phyloP scores from a whole-genome alignment of 2,329 filamentous ascomycete species.

The Periconia sp. region DNA sequence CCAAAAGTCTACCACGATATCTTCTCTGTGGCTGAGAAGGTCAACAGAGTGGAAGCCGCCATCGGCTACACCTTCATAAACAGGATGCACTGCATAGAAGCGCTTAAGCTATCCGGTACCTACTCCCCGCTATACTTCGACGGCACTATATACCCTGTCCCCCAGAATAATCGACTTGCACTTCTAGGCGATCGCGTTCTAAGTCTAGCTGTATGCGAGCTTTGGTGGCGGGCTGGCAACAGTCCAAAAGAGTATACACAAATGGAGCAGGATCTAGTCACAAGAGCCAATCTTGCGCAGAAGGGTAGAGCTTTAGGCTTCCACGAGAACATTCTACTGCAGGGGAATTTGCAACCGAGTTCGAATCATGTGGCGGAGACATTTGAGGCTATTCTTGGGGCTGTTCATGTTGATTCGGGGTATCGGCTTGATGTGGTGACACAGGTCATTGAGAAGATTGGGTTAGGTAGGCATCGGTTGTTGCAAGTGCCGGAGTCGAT shows the following conservation, averaged over 20 bases:
- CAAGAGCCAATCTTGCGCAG: conserved; percentile 8
- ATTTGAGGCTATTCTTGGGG: conserved; percentile 30
- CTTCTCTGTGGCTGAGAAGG: conserved; percentile 17
- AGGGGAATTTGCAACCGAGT: neutral
- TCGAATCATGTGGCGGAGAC: conserved; percentile 21
- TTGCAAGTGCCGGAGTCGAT: conserved; percentile 12
- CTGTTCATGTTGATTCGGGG: conserved; percentile 26
- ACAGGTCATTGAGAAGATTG: conserved; percentile 11
- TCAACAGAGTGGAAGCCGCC: conserved; percentile 18
- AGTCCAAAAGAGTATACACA: conserved; percentile 3
- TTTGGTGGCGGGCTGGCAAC: conserved; percentile 19
- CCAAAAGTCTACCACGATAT: conserved; percentile 18
- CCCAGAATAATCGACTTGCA: conserved; percentile 25
- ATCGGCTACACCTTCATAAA: conserved; percentile 29
- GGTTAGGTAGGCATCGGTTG: conserved; percentile 14
- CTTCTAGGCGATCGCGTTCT: conserved; percentile 28
- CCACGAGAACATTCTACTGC: conserved; percentile 12
- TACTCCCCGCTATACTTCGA: conserved; percentile 19
- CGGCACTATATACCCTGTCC: conserved; percentile 11
- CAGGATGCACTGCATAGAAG: conserved; percentile 23
- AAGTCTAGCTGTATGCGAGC: conserved; percentile 16
- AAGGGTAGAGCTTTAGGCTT: conserved; percentile 16
- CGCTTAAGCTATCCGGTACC: conserved; percentile 19
- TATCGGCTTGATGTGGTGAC: conserved; percentile 12
- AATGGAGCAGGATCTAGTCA: conserved; percentile 7